phyloP scores from a whole-genome alignment of 2,329 filamentous ascomycete genomes.

The Colletotrichum musae region DNA sequence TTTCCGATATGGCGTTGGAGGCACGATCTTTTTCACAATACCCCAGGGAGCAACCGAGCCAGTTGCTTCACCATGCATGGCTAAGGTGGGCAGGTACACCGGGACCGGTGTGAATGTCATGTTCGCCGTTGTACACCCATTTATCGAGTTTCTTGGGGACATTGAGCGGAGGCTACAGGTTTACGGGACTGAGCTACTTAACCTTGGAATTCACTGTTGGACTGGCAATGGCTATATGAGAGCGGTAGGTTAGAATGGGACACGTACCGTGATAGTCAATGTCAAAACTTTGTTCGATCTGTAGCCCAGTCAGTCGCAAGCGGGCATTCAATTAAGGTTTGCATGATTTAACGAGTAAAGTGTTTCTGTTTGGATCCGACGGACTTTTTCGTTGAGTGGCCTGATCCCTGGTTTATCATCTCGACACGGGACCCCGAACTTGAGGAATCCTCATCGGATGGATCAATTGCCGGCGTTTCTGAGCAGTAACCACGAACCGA shows the following conservation, averaged over 20 bases:
- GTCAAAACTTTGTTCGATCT: background rate
- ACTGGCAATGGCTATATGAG: constrained; percentile 21
- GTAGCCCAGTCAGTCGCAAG: background rate
- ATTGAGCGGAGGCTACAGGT: background rate
- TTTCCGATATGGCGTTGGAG: constrained; percentile 34
- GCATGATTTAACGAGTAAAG: background rate
- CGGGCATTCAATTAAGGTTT: background rate
- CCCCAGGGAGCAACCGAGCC: constrained; percentile 22
- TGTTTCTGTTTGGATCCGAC: background rate
- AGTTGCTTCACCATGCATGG: constrained; percentile 16
- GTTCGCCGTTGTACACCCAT: constrained; percentile 20
- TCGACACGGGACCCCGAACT: background rate
- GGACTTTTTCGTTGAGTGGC: background rate
- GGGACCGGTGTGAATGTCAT: constrained; percentile 10
- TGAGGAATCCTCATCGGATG: no score
- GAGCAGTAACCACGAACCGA: no score
- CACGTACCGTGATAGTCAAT: background rate
- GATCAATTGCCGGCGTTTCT: no score
- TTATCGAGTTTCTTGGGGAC: constrained; percentile 28
- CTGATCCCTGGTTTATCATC: background rate
- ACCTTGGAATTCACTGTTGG: constrained; percentile 20
- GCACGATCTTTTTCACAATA: constrained; percentile 35
- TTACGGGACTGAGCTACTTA: constrained; percentile 10
- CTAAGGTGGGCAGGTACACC: constrained; percentile 8
- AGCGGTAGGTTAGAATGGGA: constrained; percentile 6